A percentile compares a stretch with the other conserved stretches of the same genome.
These are phyloP conservation scores for Halophytophthora batemanensis DNA, from an alignment of 352 stramenopile species.

Conservation along the genomic window DNA sequence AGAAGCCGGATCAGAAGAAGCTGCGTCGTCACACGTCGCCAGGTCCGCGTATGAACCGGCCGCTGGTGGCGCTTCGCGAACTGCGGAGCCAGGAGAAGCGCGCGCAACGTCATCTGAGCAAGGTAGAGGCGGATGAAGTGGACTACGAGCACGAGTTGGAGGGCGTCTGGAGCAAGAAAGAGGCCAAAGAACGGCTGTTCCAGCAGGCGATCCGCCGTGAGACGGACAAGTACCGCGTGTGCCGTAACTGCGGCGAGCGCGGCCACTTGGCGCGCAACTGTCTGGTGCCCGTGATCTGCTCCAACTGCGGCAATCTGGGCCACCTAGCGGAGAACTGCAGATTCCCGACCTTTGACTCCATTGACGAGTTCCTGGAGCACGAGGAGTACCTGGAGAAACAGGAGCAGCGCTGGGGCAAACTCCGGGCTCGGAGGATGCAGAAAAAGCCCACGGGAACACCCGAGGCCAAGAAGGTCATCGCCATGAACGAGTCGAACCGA, in stretches of 20 bases:
- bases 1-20: neutral
- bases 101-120: conserved; percentile 3
- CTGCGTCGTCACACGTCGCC: conserved; percentile 19
- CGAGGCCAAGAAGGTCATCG: conserved; percentile 25
- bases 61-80: too few relatives aligned
- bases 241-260: conserved; percentile 71
- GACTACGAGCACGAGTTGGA: conserved; percentile 76
- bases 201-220: conserved; percentile 55
- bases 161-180: conserved; percentile 29
- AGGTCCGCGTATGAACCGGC: conserved; percentile 11
- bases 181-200: conserved; percentile 58
- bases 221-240: conserved; percentile 59
- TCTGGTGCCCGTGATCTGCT: conserved; percentile 71
- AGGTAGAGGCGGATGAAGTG: conserved; percentile 42
- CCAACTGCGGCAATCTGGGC: conserved; percentile 71
- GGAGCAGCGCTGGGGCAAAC: conserved; percentile 17
- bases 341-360: conserved; percentile 22
- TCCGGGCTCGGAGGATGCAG: conserved; percentile 12
- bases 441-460: conserved; percentile 11
- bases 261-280: conserved; percentile 71
- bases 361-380: conserved; percentile 28
- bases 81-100: too few relatives aligned
- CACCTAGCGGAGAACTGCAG: conserved; percentile 53
- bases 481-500: conserved; percentile 45
- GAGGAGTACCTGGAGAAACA: conserved; percentile 18